Base-by-base conservation (phyloP, 441 rosid species). In the Isatis lusitanica region DNA sequence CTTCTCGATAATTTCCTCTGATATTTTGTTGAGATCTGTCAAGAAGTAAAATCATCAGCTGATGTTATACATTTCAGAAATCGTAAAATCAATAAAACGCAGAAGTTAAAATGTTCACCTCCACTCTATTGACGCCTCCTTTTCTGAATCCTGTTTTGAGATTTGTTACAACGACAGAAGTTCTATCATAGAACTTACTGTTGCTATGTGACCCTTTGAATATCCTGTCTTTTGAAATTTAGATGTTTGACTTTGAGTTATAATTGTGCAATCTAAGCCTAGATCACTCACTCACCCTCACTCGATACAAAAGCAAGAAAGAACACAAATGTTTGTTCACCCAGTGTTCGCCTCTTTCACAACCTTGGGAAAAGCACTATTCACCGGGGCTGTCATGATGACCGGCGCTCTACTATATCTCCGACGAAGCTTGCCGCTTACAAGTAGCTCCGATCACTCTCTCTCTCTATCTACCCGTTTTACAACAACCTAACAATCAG, bases 21-120 rank as follows among this genome's bases (percentile, higher is more conserved):
- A 86, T 82, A 94, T 92, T 80, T 89, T 90, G 68, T 90, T 86
- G 83, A 92, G 52, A 92, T 94, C 97, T 92, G 94, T 90, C 75
- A 55, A 68, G 70, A 70, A 63, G 28, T 56, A 39, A 26, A 9
- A 81, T 47, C 26, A 71, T 62, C 67, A 33, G 35, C 26, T 52
- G 8, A 17, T 50, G 50, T 15, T 35, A 35, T 4, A n/a, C 8
- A n/a, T 69, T 63, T 26, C n/a, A 60, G 47, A 58, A 9, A 50
- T 6, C 17, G 48, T 50, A 43, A 42, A 35, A 4, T 42, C 7
- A 61, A 26, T 44, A 0, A 59, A 50, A 50, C 53, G 13, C n/a
- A 11, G 3, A 53, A 40, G 15, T 58, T 1, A 43, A 24, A 62
- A 36, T 15, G 35, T 40, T 81, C 13, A 94, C 97, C 97, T 90